A percentile compares a stretch with the other conserved stretches of the same genome.
These are phyloP conservation scores for Erysimum cheiranthoides DNA, from an alignment of 345 rosid genomes.

Conservation along the genomic window DNA sequence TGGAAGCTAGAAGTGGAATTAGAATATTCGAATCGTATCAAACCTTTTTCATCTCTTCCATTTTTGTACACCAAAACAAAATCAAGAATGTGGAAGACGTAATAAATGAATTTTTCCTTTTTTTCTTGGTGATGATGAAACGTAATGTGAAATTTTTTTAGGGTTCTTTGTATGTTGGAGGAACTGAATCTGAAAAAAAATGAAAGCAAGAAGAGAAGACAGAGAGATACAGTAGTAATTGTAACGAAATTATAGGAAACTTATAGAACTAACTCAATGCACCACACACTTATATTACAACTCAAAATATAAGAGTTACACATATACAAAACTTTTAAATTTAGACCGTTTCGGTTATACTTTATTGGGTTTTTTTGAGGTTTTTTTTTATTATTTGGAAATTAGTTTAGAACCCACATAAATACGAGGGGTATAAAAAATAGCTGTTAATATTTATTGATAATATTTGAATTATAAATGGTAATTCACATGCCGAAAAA, in stretches of 20 bases:
- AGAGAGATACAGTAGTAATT: neutral
- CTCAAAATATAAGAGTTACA: neutral
- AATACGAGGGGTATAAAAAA: too few species aligned
- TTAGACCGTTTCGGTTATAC: constrained; percentile 21
- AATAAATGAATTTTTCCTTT: neutral
- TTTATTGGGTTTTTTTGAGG: neutral
- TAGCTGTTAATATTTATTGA: too few species aligned
- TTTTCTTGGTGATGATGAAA: neutral
- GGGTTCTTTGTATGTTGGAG: constrained; percentile 38
- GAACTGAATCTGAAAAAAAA: constrained; percentile 35
- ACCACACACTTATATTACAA: constrained; percentile 6
- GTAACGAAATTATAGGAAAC: constrained; percentile 37
- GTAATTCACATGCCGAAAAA: too few species aligned
- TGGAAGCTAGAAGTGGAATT: constrained; percentile 2
- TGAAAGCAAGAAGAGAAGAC: constrained; percentile 3
- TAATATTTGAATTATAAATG: too few species aligned
- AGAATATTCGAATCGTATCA: constrained; percentile 36
- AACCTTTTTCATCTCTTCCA: constrained; percentile 37
- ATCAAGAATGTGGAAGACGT: constrained; percentile 31
- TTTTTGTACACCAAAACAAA: constrained; percentile 21
- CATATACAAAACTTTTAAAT: constrained; percentile 5
- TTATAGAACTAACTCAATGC: constrained; percentile 6
- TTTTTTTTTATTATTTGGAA: neutral
- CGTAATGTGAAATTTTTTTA: constrained; percentile 28
- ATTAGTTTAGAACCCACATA: too few species aligned